Evolutionary conservation across 495 filamentous ascomycete genomes (phyloP), one percentile per base, ranked within the genome.

Genomic region (Polyplosphaeria fusca): DNA sequence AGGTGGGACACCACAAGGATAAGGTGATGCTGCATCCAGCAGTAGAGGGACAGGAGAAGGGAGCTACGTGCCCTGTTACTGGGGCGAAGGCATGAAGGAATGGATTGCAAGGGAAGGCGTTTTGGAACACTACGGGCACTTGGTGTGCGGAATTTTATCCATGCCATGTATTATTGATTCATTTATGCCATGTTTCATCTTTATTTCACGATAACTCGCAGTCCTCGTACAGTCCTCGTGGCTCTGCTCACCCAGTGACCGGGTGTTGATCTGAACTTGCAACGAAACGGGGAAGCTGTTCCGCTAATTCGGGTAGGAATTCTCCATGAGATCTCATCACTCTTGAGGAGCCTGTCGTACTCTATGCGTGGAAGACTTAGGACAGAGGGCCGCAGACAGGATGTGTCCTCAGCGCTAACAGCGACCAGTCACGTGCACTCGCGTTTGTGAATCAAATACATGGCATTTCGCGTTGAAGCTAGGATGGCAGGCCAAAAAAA

Each of bases 11-110:
- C 39, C 59, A 62, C 26, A 56, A 56, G 59, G 16, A 47, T 23
- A 62, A 62, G 41, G 52, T 62, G 38, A 52, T 56, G 23, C 13
- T 7, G 27, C 59, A 62, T 42, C 59, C 59, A 46, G 52, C 40
- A 32, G 52, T 62, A 16, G 9, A 52, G 40, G 39, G n/a, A 4
- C 38, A 45, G 1, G 47, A 19, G 37, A 25, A 51, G 26, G 59
- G 46, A 4, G 52, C 52, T 20, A 52, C 54, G 13, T 62, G 59
- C 41, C 59, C 59, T 1, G 59, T 62, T 56, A 42, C 52, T 20
- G 59, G 52, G 12, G 51, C 45, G n/a, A 26, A 49, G 27, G 42
- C 26, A 24, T 42, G n/a, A 27, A 37, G 47, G 48, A 40, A 26
- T 47, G 14, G 4, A 4, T 5, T 16, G 43, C 5, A 23, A 27